Conservation (phyloP, 2,329 filamentous ascomycete species). For the Leptoxyphium fumago region DNA sequence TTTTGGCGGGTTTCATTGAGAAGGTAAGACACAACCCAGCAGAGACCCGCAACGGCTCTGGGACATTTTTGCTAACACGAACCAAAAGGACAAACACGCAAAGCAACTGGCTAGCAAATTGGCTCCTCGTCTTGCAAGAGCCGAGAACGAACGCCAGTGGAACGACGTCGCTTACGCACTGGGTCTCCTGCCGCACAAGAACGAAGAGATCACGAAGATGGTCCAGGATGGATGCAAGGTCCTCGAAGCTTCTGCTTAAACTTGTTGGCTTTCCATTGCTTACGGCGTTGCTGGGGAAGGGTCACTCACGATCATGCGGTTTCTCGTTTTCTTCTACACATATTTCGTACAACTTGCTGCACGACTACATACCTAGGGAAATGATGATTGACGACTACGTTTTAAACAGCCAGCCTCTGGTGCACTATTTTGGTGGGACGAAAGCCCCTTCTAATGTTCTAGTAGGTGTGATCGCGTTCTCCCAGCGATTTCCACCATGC, state of each 20-base stretch:
- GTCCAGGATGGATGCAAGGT: slow-evolving; percentile 57
- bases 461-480: no score
- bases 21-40: slow-evolving; percentile 49
- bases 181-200: slow-evolving; percentile 80
- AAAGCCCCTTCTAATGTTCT: no score
- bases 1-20: slow-evolving; percentile 89
- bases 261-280: no score
- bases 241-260: slow-evolving; percentile 25
- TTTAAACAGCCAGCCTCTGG: no score
- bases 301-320: no score
- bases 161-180: slow-evolving; percentile 91
- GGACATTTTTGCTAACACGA: background rate
- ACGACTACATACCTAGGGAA: no score
- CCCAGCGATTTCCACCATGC: no score
- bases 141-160: slow-evolving; percentile 91
- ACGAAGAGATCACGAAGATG: slow-evolving; percentile 70
- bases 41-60: background rate
- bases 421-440: no score
- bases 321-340: no score
- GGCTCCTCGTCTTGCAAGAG: slow-evolving; percentile 68
- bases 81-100: slow-evolving; percentile 75
- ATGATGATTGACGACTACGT: no score
- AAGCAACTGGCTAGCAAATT: slow-evolving; percentile 88
- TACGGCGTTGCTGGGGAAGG: no score
- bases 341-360: no score